Evolutionary conservation across 495 filamentous ascomycete species (phyloP).

Genomic region (Talaromyces thailandensis): DNA sequence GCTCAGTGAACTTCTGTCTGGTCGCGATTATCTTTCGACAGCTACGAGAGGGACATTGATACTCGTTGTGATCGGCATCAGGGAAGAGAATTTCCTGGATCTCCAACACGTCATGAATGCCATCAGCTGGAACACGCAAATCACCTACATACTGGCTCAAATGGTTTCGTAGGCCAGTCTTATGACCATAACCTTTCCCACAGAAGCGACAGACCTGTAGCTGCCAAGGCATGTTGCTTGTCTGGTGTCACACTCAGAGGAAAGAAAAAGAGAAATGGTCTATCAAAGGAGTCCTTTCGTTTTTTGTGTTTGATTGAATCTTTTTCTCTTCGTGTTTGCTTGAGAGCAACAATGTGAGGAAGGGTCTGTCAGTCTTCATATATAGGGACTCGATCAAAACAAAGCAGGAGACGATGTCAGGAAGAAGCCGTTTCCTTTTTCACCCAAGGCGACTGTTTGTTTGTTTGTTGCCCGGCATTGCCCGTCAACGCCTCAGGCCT

Average conservation of each 20-base stretch:
- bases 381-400: neutral
- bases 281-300: neutral
- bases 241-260: neutral
- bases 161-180: neutral
- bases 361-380: neutral
- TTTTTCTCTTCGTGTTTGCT: neutral
- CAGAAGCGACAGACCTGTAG: neutral
- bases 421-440: neutral
- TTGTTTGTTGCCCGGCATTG: neutral
- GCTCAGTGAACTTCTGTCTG: neutral
- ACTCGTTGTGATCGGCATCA: neutral
- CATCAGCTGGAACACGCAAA: neutral
- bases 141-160: neutral
- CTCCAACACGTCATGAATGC: slow-evolving; percentile 1
- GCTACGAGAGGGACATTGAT: neutral
- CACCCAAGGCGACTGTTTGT: neutral
- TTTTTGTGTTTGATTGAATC: too few species aligned
- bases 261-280: neutral
- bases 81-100: neutral
- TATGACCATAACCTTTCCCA: neutral
- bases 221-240: neutral
- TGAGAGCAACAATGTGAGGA: neutral
- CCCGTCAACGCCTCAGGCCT: neutral
- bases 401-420: neutral
- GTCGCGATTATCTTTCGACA: neutral